Base-by-base conservation (phyloP, 108 stramenopile species). In the Cylindrotheca fusiformis region DNA sequence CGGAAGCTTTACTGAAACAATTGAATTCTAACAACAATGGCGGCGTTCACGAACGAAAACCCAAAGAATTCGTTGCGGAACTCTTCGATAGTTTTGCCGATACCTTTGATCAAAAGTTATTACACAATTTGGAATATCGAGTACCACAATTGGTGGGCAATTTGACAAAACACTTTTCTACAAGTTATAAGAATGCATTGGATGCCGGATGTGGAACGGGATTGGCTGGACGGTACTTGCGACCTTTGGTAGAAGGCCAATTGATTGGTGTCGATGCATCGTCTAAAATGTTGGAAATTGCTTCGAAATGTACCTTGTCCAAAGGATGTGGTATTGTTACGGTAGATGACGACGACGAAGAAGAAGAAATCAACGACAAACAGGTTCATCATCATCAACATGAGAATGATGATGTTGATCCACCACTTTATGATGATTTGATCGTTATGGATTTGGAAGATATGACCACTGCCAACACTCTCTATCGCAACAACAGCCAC, bases 191-290 rank as follows among this genome's bases (percentile, higher is more conserved):
- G 1, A 67, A 78, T 1, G 84, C 61, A 0, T 65, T 90, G 53
- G 88, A 90, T 70, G 88, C 88, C 5, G 88, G 88, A 4, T 84
- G 85, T 53, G 88, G 88, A 8, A 90, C 88, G 2, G 88, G 88
- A 8, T 62, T 90, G 20, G 85, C 82, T 1, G 88, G 88, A 2
- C 72, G 83, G 44, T 82, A 74, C 52, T 48, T 90, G 22, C 69
- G 83, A 18, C 74, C 76, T 1, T 51, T 82, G 17, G 79, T 87
- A 3, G 8, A 25, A 22, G 82, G 74, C 10, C 32, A 55, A 20
- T 26, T 90, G 48, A 73, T 90, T 12, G 88, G 88, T 14, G 85
- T 85, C 0, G 88, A 90, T 70, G 66, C 84, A 1, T 83, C 82
- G 1, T 51, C 63, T 19, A 86, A 87, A 55, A 90, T 90, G 88